Evolutionary conservation across 2,329 filamentous ascomycete species (phyloP).

Genomic region (Xylaria sp.): DNA sequence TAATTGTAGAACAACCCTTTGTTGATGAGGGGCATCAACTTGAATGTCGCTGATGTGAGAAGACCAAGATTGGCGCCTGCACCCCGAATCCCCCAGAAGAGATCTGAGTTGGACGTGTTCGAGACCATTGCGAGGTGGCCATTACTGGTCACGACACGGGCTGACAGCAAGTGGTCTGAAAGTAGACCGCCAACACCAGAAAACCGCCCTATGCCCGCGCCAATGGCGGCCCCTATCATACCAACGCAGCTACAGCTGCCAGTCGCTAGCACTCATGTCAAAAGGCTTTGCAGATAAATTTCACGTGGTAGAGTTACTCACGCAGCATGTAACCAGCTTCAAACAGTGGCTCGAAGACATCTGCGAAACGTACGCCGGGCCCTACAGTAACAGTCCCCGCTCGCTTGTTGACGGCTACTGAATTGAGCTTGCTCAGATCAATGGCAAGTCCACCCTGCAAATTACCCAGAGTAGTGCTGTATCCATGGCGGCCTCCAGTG

Average conservation of each 20-base stretch:
- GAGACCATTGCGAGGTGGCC: constrained; percentile 41
- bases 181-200: constrained; percentile 42
- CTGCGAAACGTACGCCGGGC: too few species aligned
- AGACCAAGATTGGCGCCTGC: constrained; percentile 37
- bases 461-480: too few species aligned
- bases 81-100: constrained; percentile 37
- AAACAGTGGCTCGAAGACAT: too few species aligned
- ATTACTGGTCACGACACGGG: constrained; percentile 43
- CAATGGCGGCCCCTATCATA: constrained; percentile 41
- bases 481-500: too few species aligned
- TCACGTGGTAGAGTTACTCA: too few species aligned
- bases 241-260: constrained; percentile 37
- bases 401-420: too few species aligned
- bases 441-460: too few species aligned
- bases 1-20: constrained; percentile 24
- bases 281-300: too few species aligned
- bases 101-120: constrained; percentile 26
- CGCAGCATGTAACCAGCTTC: too few species aligned
- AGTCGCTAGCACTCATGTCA: neutral
- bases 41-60: constrained; percentile 38
- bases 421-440: too few species aligned
- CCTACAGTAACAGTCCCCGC: too few species aligned
- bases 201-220: constrained; percentile 42
- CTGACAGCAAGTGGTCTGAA: constrained; percentile 47
- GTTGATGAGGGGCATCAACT: constrained; percentile 27